Evolutionary conservation across 2,329 filamentous ascomycete genomes (phyloP).

Genomic region (Xylariaceae sp.): DNA sequence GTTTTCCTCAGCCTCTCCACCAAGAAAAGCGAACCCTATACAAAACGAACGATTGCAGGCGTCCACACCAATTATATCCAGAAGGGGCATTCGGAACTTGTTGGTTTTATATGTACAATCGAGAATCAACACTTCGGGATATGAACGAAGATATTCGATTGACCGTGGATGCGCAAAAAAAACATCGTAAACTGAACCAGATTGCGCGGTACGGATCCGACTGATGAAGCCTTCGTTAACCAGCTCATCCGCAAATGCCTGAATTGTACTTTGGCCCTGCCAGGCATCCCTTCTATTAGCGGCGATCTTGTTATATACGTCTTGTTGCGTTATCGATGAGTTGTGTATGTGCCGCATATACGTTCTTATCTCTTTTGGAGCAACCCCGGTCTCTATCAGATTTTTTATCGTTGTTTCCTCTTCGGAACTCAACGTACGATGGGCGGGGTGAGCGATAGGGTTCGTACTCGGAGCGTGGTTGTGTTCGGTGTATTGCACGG

Average conservation of each 20-base stretch:
- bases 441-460: background rate
- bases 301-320: background rate
- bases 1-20: background rate
- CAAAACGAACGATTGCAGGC: background rate
- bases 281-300: background rate
- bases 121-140: background rate
- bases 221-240: background rate
- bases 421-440: background rate
- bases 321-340: background rate
- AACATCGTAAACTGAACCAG: background rate
- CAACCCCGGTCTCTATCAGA: background rate
- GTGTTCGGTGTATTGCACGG: background rate
- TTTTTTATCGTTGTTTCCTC: background rate
- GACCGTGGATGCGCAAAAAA: background rate
- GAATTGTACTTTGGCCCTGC: background rate
- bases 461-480: background rate
- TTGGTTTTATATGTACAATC: background rate
- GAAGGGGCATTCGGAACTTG: background rate
- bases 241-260: background rate
- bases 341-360: background rate
- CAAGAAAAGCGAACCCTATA: background rate
- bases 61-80: background rate
- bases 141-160: background rate
- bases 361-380: background rate
- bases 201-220: background rate